Conservation (phyloP, 1,284 basidiomycete genomes). For the Boletus calvinii region DNA sequence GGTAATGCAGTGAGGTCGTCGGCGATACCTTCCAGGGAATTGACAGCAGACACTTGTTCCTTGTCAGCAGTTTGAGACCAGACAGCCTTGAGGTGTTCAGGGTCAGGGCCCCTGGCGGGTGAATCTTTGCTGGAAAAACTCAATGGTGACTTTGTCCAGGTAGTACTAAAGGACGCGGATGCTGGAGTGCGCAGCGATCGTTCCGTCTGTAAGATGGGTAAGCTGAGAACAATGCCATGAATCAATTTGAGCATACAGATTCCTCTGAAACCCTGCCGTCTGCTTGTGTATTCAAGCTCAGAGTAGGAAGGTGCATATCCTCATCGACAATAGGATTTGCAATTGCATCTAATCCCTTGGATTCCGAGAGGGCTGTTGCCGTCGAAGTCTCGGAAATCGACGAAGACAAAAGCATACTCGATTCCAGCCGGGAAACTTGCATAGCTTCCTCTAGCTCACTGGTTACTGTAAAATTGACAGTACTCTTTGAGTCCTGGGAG, state of each 20-base stretch:
- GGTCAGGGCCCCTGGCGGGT: slow-evolving; percentile 64
- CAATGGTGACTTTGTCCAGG: slow-evolving; percentile 66
- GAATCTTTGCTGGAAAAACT: slow-evolving; percentile 59
- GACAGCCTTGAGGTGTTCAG: slow-evolving; percentile 76
- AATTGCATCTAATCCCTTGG: slow-evolving; percentile 7
- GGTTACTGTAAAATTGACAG: slow-evolving; percentile 69
- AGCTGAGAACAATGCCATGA: slow-evolving; percentile 9
- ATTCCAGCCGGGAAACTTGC: slow-evolving; percentile 10
- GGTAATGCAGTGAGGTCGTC: slow-evolving; percentile 75
- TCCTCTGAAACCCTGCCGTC: slow-evolving; percentile 51
- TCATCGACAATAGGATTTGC: slow-evolving; percentile 24
- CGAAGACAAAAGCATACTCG: slow-evolving; percentile 30
- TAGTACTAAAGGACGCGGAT: slow-evolving; percentile 39
- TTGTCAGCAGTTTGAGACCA: slow-evolving; percentile 79
- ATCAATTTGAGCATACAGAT: slow-evolving; percentile 37
- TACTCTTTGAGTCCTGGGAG: slow-evolving; percentile 42
- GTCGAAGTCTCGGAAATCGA: slow-evolving; percentile 19
- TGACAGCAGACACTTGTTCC: slow-evolving; percentile 59
- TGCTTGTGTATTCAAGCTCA: slow-evolving; percentile 33
- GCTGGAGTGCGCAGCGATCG: slow-evolving; percentile 51
- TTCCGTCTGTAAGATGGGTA: slow-evolving; percentile 39
- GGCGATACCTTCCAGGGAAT: slow-evolving; percentile 74
- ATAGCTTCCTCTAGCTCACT: slow-evolving; percentile 63
- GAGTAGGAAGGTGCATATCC: slow-evolving; percentile 26
- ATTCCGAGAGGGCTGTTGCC: slow-evolving; percentile 3